Conservation (phyloP, 805 yeast genomes). For the Cyberlindnera samutprakarnensis region DNA sequence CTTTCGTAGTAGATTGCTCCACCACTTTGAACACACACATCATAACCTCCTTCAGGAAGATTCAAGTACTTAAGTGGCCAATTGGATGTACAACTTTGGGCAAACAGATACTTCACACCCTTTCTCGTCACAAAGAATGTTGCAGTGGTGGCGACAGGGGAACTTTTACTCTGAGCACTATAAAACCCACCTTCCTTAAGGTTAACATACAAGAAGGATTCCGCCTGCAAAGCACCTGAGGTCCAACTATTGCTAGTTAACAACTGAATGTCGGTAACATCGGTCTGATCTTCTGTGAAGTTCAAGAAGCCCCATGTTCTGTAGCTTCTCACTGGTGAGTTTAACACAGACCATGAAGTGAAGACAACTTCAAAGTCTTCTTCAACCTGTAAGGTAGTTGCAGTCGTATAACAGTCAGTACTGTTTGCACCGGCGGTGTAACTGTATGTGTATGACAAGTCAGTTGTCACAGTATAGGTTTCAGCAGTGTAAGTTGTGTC, state of each 20-base stretch:
- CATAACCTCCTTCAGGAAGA: slow-evolving; percentile 3
- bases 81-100: slow-evolving; percentile 4
- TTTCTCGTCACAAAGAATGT: slow-evolving; percentile 3
- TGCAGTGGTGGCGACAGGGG: slow-evolving; percentile 1
- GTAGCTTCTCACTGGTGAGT: too few relatives aligned
- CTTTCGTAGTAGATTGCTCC: slow-evolving; percentile 4
- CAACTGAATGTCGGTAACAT: slow-evolving; percentile 13
- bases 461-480: slow-evolving; percentile 8
- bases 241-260: slow-evolving; percentile 3
- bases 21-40: slow-evolving; percentile 1
- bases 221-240: slow-evolving; percentile 1
- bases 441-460: slow-evolving; percentile 4
- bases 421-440: slow-evolving; percentile 8
- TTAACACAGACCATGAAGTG: slow-evolving; percentile 9
- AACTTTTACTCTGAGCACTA: background rate
- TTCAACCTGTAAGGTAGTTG: slow-evolving; percentile 1
- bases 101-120: slow-evolving; percentile 5
- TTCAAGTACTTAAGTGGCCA: background rate
- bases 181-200: slow-evolving; percentile 13
- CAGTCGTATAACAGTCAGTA: slow-evolving; percentile 9
- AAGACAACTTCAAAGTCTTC: slow-evolving; percentile 3
- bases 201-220: slow-evolving; percentile 11
- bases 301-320: slow-evolving; percentile 9
- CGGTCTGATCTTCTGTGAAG: slow-evolving; percentile 12
- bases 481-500: slow-evolving; percentile 4